phyloP scores from a whole-genome alignment of 1,284 basidiomycete genomes.

The Puccinia sorghi region DNA sequence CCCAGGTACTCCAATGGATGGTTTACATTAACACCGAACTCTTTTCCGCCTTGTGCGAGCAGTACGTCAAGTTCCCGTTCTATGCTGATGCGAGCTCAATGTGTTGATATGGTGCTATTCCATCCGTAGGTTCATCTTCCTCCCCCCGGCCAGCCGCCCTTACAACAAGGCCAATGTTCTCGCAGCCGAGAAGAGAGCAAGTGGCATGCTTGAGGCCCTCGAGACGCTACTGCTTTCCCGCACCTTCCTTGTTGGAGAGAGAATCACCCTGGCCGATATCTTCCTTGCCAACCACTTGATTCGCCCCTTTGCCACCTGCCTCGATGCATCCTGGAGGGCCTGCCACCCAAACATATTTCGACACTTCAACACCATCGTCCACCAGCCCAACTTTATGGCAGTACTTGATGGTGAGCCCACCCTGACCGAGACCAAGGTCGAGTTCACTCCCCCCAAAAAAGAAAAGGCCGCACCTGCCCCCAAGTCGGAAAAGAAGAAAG shows the following conservation, averaged over 20 bases:
- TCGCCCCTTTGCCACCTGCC: slow-evolving; percentile 51
- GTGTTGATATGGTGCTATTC: not conserved
- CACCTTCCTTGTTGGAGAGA: slow-evolving; percentile 58
- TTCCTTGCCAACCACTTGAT: slow-evolving; percentile 54
- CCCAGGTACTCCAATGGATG: slow-evolving; percentile 57
- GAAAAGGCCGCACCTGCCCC: slow-evolving; percentile 52
- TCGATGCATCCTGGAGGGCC: slow-evolving; percentile 55
- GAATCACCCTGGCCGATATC: slow-evolving; percentile 58
- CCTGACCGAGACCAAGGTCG: slow-evolving; percentile 54
- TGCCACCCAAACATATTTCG: slow-evolving; percentile 57
- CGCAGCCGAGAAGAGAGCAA: slow-evolving; percentile 52
- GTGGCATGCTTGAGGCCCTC: slow-evolving; percentile 54
- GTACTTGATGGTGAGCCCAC: slow-evolving; percentile 50
- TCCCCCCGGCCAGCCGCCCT: slow-evolving; percentile 34
- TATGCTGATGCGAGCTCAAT: not conserved
- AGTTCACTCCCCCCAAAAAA: slow-evolving; percentile 56
- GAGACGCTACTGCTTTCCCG: slow-evolving; percentile 56
- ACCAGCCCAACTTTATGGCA: slow-evolving; percentile 55
- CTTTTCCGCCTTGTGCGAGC: slow-evolving; percentile 51
- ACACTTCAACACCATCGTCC: slow-evolving; percentile 56
- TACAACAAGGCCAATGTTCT: slow-evolving; percentile 52
- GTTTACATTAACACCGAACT: slow-evolving; percentile 56
- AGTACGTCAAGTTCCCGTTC: slow-evolving; percentile 48
- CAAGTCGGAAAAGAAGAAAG: slow-evolving; percentile 54
- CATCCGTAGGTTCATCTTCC: slow-evolving; percentile 14